phyloP scores from a whole-genome alignment of 176 grass and related monocot species.

The Chloris gayana region DNA sequence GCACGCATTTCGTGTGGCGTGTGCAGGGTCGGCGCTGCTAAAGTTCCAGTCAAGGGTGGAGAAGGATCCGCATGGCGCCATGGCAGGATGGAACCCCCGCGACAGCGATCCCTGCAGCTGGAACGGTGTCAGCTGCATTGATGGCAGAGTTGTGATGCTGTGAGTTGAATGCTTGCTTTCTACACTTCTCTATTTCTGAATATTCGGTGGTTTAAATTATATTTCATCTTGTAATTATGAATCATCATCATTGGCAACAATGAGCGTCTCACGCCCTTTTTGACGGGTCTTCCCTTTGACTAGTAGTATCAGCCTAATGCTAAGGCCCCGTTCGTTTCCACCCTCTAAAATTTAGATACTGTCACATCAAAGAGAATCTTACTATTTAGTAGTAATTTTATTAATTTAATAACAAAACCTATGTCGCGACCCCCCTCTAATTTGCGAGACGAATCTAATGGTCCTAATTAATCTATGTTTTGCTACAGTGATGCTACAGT shows the following conservation, averaged over 20 bases:
- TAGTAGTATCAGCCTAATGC: not conserved
- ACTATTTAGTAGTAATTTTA: too few species aligned
- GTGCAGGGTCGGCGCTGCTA: conserved; percentile 68
- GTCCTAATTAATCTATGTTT: too few species aligned
- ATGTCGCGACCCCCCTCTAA: too few species aligned
- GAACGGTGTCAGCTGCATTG: conserved; percentile 63
- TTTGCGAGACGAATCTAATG: too few species aligned
- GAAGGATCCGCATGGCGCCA: conserved; percentile 66
- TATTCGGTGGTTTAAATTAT: not conserved
- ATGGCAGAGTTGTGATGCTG: conserved; percentile 73
- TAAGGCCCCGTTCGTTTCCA: too few species aligned
- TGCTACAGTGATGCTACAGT: too few species aligned
- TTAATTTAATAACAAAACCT: too few species aligned
- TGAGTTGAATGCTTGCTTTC: conserved; percentile 53
- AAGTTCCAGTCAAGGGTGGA: conserved; percentile 76
- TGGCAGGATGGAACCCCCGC: conserved; percentile 65
- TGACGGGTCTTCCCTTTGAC: conserved; percentile 37
- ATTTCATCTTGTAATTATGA: not conserved
- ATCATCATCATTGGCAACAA: not conserved
- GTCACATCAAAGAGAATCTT: too few species aligned
- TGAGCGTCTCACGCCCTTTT: not conserved
- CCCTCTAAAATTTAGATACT: too few species aligned
- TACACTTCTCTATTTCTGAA: conserved; percentile 11
- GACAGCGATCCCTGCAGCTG: conserved; percentile 74
- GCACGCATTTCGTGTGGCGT: conserved; percentile 7